Percentiles rank a stretch among this genome's conserved stretches.
Conservation (phyloP, 257 asterid species). For the Gentiana straminea region DNA sequence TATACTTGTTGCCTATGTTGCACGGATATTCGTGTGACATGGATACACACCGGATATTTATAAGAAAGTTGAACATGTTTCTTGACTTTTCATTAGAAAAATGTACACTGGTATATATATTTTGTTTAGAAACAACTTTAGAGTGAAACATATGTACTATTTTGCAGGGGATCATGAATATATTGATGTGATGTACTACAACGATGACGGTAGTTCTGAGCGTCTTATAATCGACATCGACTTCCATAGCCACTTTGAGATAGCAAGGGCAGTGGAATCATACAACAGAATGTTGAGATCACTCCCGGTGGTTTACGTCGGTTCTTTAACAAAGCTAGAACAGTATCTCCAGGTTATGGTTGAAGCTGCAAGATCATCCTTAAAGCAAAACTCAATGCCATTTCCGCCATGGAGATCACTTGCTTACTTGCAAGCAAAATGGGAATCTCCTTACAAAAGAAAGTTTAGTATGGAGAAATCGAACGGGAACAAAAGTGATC, state of each 20-base stretch:
- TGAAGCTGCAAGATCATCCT: slow-evolving; percentile 60
- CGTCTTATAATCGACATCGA: slow-evolving; percentile 53
- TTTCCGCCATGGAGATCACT: slow-evolving; percentile 78
- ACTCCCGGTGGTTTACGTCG: slow-evolving; percentile 59
- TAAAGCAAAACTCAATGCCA: slow-evolving; percentile 77
- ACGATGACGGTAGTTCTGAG: slow-evolving; percentile 28
- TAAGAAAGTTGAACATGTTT: no score
- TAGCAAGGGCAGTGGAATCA: slow-evolving; percentile 74
- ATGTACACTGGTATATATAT: no score
- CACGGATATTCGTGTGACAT: neutral
- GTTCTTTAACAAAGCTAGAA: slow-evolving; percentile 41
- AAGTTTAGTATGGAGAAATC: slow-evolving; percentile 20
- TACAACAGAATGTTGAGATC: slow-evolving; percentile 43
- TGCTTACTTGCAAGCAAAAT: slow-evolving; percentile 51
- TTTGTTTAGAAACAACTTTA: no score
- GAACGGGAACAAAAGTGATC: slow-evolving; percentile 9
- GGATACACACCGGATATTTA: neutral
- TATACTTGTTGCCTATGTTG: neutral
- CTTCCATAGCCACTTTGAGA: slow-evolving; percentile 71
- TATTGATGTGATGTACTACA: slow-evolving; percentile 36
- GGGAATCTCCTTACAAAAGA: slow-evolving; percentile 49
- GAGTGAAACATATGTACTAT: no score
- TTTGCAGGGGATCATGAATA: slow-evolving; percentile 67
- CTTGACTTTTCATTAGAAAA: no score
- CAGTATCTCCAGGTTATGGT: slow-evolving; percentile 64